Evolutionary conservation across 441 rosid genomes (phyloP).

Genomic region (Populus hybrid): DNA sequence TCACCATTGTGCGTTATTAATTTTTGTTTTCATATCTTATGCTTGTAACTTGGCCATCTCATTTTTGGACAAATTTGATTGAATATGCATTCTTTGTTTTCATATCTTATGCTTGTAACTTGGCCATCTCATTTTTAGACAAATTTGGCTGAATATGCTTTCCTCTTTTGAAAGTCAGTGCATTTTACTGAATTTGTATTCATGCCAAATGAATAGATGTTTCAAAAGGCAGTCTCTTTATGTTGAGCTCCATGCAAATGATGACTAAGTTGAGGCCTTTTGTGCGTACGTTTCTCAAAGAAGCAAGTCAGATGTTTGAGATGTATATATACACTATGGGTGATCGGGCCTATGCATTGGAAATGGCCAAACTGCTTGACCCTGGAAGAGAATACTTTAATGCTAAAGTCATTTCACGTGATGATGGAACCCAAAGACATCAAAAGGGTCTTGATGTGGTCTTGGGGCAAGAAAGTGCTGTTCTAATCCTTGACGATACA

Average conservation of each 20-base stretch:
- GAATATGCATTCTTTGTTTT: not conserved
- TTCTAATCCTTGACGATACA: slow-evolving; percentile 87
- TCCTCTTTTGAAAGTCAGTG: not conserved
- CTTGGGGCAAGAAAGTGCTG: slow-evolving; percentile 82
- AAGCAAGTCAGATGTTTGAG: slow-evolving; percentile 76
- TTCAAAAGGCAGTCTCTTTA: slow-evolving; percentile 57
- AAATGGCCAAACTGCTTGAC: slow-evolving; percentile 90
- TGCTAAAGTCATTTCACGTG: slow-evolving; percentile 73
- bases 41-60: not conserved
- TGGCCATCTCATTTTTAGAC: not conserved
- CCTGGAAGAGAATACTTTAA: slow-evolving; percentile 66
- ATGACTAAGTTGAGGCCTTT: slow-evolving; percentile 85
- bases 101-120: not conserved
- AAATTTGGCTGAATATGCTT: not conserved
- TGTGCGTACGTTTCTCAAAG: slow-evolving; percentile 64
- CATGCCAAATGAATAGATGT: slow-evolving; percentile 37
- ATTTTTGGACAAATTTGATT: slow-evolving; percentile 4
- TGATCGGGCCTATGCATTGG: slow-evolving; percentile 70
- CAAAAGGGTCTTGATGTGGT: slow-evolving; percentile 89
- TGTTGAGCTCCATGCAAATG: slow-evolving; percentile 56
- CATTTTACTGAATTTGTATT: slow-evolving; percentile 4
- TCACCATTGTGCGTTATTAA: not conserved
- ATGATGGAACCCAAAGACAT: slow-evolving; percentile 80
- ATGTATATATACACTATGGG: slow-evolving; percentile 85
- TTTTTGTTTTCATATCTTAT: not conserved